These are phyloP conservation scores for Takashimella tepidaria DNA, from an alignment of 1,284 basidiomycete genomes.

Conservation along the genomic window DNA sequence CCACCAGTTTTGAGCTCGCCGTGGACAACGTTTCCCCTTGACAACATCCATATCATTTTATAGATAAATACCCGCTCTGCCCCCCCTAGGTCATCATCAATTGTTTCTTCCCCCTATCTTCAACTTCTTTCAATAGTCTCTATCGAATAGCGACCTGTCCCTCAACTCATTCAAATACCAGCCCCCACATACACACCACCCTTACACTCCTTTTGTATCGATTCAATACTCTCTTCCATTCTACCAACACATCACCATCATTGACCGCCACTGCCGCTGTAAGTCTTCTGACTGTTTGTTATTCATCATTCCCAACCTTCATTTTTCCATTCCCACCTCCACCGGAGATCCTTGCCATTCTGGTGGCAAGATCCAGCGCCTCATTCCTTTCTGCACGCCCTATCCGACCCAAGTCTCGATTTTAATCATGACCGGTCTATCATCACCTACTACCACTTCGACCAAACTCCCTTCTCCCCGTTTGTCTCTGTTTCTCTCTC, in stretches of 20 bases:
- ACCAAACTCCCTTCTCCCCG: not conserved
- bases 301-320: not conserved
- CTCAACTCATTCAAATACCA: not conserved
- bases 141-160: not conserved
- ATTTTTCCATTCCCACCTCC: not conserved
- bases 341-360: not conserved
- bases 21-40: too few relatives aligned
- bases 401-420: not conserved
- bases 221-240: constrained; percentile 1
- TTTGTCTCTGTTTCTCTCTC: not conserved
- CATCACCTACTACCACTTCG: not conserved
- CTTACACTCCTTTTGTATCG: not conserved
- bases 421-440: not conserved
- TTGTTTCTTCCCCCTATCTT: not conserved
- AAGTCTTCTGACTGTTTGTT: too few relatives aligned
- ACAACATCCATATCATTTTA: not conserved
- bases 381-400: not conserved
- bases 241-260: not conserved
- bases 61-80: not conserved
- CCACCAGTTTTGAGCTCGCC: too few relatives aligned
- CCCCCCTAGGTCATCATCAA: not conserved
- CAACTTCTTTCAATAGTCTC: not conserved
- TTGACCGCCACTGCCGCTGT: too few relatives aligned
- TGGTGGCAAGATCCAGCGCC: not conserved
- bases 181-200: too few relatives aligned